Evolutionary conservation across 495 filamentous ascomycete genomes (phyloP).

Genomic region (Hypoxylon trugodes): DNA sequence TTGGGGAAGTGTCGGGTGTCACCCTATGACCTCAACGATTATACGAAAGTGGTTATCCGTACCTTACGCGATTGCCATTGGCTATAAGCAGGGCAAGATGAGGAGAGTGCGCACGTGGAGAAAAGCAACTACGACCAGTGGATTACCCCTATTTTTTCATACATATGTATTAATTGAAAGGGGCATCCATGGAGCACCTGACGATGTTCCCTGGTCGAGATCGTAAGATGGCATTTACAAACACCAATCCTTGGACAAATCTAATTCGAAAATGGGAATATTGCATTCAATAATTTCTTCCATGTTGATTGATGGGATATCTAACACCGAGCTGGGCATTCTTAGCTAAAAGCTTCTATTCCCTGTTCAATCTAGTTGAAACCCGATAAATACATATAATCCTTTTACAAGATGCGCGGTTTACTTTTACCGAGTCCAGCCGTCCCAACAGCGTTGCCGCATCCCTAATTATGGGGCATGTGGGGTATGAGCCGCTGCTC

Average conservation of each 20-base stretch:
- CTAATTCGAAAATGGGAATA: not conserved
- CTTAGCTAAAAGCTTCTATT: not conserved
- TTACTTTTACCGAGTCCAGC: slow-evolving; percentile 21
- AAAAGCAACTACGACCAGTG: slow-evolving; percentile 21
- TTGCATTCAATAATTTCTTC: not conserved
- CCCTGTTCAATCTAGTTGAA: slow-evolving; percentile 6
- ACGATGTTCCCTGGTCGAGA: not conserved
- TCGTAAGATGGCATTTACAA: not conserved
- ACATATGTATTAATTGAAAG: slow-evolving; percentile 21
- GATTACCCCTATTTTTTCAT: slow-evolving; percentile 30
- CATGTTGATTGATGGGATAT: slow-evolving; percentile 35
- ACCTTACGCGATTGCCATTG: not conserved
- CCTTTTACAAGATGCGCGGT: slow-evolving; percentile 13
- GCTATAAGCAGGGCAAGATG: not conserved
- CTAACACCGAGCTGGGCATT: slow-evolving; percentile 10
- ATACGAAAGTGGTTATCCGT: not conserved
- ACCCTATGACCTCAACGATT: not conserved
- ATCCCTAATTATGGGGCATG: slow-evolving; percentile 29
- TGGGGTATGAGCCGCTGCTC: slow-evolving; percentile 27
- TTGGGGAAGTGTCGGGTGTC: too few relatives aligned
- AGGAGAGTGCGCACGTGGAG: slow-evolving; percentile 35
- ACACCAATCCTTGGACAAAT: not conserved
- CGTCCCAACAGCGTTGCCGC: slow-evolving; percentile 22
- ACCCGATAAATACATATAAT: slow-evolving; percentile 16
- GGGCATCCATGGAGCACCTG: not conserved